Percentiles rank a stretch among this genome's conserved stretches.
Evolutionary conservation across 371 early-diverging fungal species (phyloP).

Genomic region (Dichotomocladium elegans): DNA sequence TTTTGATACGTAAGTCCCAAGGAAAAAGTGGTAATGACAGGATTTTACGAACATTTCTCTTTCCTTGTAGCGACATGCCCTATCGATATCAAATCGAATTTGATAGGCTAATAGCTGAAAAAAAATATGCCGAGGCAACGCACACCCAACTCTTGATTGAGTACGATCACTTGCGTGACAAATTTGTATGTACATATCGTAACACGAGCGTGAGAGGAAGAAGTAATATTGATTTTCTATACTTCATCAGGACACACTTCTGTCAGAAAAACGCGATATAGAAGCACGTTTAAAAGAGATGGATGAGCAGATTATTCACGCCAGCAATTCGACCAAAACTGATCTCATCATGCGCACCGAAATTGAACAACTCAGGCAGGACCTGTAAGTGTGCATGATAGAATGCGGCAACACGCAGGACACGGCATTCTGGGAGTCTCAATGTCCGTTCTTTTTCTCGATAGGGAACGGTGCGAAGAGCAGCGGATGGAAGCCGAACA

Average conservation of each 20-base stretch:
- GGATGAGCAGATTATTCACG: slow-evolving; percentile 62
- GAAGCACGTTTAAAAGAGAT: slow-evolving; percentile 59
- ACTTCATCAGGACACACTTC: slow-evolving; percentile 58
- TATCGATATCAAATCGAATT: slow-evolving; percentile 40
- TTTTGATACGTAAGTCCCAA: slow-evolving; percentile 16
- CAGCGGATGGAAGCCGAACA: slow-evolving; percentile 70
- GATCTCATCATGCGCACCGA: slow-evolving; percentile 84
- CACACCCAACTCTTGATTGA: slow-evolving; percentile 50
- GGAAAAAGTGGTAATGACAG: background rate
- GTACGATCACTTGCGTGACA: slow-evolving; percentile 43
- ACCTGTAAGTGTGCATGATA: slow-evolving; percentile 69
- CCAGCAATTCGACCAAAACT: slow-evolving; percentile 71
- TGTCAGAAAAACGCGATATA: slow-evolving; percentile 61
- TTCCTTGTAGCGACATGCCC: slow-evolving; percentile 37
- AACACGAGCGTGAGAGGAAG: background rate
- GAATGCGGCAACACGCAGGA: background rate
- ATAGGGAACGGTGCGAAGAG: slow-evolving; percentile 73
- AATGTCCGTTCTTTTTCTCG: background rate
- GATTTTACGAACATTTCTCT: background rate
- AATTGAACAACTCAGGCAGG: slow-evolving; percentile 81
- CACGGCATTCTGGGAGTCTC: background rate
- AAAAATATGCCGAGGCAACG: slow-evolving; percentile 53
- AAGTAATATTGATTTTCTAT: background rate
- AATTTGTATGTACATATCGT: slow-evolving; percentile 59
- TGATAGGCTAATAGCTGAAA: slow-evolving; percentile 37